Percentiles rank a stretch among this genome's conserved stretches.
Evolutionary conservation across 2,329 filamentous ascomycete genomes (phyloP).

Genomic region (Chaetomiaceae sp.): DNA sequence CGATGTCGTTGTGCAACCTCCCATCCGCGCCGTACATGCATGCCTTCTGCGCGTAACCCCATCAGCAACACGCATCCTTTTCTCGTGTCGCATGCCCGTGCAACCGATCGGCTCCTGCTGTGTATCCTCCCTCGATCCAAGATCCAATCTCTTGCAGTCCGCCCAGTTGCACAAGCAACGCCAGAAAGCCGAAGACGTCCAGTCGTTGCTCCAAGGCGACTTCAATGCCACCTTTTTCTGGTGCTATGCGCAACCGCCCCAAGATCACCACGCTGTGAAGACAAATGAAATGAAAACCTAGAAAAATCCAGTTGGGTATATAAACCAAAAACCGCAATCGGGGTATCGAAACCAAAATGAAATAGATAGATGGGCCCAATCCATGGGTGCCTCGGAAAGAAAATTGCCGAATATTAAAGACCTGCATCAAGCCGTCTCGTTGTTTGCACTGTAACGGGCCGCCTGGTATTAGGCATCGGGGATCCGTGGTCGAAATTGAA

Average conservation of each 20-base stretch:
- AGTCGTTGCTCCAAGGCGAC: too few relatives aligned
- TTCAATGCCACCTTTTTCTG: too few relatives aligned
- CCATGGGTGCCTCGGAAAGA: conserved; percentile 4
- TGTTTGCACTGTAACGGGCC: conserved; percentile 2
- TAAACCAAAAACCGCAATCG: conserved; percentile 13
- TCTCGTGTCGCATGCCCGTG: too few relatives aligned
- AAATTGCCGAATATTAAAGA: background rate
- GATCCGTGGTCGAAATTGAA: background rate
- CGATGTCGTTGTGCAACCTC: too few relatives aligned
- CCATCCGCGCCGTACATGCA: too few relatives aligned
- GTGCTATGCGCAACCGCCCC: background rate
- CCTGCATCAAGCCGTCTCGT: conserved; percentile 6
- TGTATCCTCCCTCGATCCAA: too few relatives aligned
- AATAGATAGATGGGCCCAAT: conserved; percentile 5
- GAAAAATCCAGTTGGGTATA: conserved; percentile 22
- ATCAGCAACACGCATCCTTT: too few relatives aligned
- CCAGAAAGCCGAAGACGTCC: too few relatives aligned
- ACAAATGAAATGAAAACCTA: conserved; percentile 3
- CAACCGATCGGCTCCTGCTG: too few relatives aligned
- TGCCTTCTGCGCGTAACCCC: too few relatives aligned
- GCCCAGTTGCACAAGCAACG: too few relatives aligned
- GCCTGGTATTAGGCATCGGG: background rate
- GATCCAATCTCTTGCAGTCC: too few relatives aligned
- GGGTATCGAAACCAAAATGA: conserved; percentile 16
- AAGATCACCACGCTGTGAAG: background rate